Evolutionary conservation across 192 early-diverging fungal genomes (phyloP), one percentile per base, ranked within the genome.

Genomic region (Entomortierella beljakovae): DNA sequence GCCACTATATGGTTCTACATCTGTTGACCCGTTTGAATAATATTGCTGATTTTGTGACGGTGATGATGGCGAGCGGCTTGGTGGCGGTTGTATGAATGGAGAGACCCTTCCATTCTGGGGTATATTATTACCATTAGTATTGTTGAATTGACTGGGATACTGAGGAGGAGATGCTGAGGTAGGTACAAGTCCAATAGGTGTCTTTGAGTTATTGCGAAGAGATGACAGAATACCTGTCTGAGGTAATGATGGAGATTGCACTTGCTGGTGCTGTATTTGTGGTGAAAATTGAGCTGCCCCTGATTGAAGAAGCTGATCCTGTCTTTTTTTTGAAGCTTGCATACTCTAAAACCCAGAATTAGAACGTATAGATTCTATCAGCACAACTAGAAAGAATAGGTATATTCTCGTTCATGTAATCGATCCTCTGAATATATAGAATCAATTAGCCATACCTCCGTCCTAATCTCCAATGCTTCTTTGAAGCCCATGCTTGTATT

Each of bases 401-500:
- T 22, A n/a, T 22, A 7, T 59, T 16, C 3, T 59, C 32, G 34
- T 38, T 37, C 35, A 13, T 33, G 57, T 18, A 59, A 46, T 46
- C 43, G 15, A 5, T 46, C 5, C 43, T 46, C 13, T 38, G 37
- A 38, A 38, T 8, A 6, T 8, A 38, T 13, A 38, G 37, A 38
- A 13, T 38, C 13, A 8, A 38, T 6, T 13, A 38, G 13, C 13
- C 15, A 20, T 79, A 70, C 75, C 75, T 79, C 75, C 50, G 94
- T 96, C 31, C 98, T 89, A 40, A 98, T 90, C 72, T 99, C 96
- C 43, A 99, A 77, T n/a, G 99, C 94, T 70, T 95, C 91, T 72
- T 98, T 99, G 80, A 99, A 99, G 28, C 89, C 90, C 68, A 91
- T 92, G 18, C 92, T 94, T 3, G 97, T 97, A 61, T 84, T 90